Percentiles rank a stretch among this genome's conserved stretches.
phyloP scores from a whole-genome alignment of 169 alveolate species.

The Cardiosporidium cionae region DNA sequence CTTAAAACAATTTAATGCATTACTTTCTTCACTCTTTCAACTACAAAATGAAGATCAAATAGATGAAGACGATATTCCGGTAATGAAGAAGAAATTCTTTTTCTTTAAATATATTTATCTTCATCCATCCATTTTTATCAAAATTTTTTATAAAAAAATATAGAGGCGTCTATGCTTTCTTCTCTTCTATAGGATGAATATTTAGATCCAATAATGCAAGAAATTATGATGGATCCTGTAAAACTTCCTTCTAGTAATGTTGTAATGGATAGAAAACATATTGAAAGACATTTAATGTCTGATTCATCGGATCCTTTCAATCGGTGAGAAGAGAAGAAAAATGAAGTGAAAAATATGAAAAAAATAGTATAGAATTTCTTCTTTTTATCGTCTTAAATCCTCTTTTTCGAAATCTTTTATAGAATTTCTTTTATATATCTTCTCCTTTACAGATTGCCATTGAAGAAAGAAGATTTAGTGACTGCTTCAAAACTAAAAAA shows the following conservation, averaged over 20 bases:
- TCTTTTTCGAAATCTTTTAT: neutral
- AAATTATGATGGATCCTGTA: constrained; percentile 84
- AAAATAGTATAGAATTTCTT: neutral
- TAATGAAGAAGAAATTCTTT: too few relatives aligned
- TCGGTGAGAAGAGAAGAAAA: constrained; percentile 41
- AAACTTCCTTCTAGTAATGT: constrained; percentile 76
- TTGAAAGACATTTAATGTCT: constrained; percentile 80
- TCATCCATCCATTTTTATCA: too few relatives aligned
- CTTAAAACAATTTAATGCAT: too few relatives aligned
- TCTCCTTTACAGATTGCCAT: constrained; percentile 45
- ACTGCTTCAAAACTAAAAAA: constrained; percentile 74
- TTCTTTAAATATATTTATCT: too few relatives aligned
- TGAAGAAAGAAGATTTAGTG: constrained; percentile 67
- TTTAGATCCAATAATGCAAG: constrained; percentile 81
- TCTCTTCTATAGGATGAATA: constrained; percentile 74
- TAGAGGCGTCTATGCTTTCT: too few relatives aligned
- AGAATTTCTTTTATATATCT: neutral
- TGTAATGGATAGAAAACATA: constrained; percentile 75
- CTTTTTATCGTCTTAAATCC: neutral
- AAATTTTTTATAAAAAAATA: too few relatives aligned
- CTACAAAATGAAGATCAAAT: too few relatives aligned
- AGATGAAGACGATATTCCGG: too few relatives aligned
- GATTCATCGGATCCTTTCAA: constrained; percentile 86
- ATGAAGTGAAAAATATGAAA: neutral
- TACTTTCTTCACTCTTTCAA: too few relatives aligned